Conservation (phyloP, 352 stramenopile species). For the Phytopythium delawarense region DNA sequence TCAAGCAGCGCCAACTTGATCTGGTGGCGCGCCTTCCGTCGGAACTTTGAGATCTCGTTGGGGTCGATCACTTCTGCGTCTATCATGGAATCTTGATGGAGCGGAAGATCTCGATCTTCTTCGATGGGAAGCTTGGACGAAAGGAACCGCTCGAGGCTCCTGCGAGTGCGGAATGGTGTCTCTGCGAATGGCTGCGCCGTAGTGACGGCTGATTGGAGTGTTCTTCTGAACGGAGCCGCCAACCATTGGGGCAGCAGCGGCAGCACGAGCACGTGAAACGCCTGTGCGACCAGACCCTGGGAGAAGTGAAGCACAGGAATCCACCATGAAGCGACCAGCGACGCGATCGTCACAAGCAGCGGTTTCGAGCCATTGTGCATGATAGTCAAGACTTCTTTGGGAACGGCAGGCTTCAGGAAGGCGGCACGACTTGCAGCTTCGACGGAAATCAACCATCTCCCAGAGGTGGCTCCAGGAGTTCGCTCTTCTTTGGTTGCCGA, state of each 20-base stretch:
- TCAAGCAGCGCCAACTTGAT: conserved; percentile 48
- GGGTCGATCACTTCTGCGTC: conserved; percentile 8
- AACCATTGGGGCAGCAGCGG: background rate
- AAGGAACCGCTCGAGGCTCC: background rate
- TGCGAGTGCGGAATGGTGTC: background rate
- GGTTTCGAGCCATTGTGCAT: background rate
- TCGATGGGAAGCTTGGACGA: background rate
- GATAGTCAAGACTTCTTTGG: background rate
- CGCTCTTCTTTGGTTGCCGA: background rate
- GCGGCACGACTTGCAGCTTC: conserved; percentile 20
- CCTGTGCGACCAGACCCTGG: background rate
- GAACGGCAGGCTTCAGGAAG: conserved; percentile 19
- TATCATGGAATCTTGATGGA: too few species aligned
- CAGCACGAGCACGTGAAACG: background rate
- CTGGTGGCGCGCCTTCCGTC: conserved; percentile 52
- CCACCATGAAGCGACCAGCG: background rate
- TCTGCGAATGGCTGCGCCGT: background rate
- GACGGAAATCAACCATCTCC: conserved; percentile 16
- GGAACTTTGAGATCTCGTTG: conserved; percentile 47
- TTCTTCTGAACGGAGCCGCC: background rate
- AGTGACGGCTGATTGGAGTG: background rate
- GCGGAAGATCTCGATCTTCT: background rate
- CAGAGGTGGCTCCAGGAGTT: conserved; percentile 8
- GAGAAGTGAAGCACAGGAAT: background rate
- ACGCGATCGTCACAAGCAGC: background rate